phyloP scores from a whole-genome alignment of 345 rosid species.

The Gossypium arboreum region DNA sequence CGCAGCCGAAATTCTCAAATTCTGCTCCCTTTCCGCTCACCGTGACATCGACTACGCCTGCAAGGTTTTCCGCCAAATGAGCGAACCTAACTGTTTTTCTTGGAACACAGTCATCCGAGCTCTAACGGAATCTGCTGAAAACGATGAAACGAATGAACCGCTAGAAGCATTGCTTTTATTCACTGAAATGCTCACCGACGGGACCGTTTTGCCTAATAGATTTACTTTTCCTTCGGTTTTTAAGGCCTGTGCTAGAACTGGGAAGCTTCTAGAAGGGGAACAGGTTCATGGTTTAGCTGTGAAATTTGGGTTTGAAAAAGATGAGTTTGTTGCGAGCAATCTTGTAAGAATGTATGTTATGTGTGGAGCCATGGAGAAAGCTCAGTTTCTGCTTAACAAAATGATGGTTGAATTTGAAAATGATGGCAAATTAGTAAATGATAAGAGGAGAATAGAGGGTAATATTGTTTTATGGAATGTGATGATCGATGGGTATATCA shows the following conservation, averaged over 20 bases:
- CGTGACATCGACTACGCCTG: slow-evolving; percentile 41
- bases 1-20: slow-evolving; percentile 59
- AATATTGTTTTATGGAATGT: slow-evolving; percentile 69
- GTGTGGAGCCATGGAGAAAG: slow-evolving; percentile 54
- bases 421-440: slow-evolving; percentile 18
- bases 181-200: slow-evolving; percentile 40
- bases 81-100: slow-evolving; percentile 61
- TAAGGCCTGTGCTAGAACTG: slow-evolving; percentile 51
- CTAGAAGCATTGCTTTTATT: slow-evolving; percentile 41
- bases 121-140: slow-evolving; percentile 38
- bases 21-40: slow-evolving; percentile 40
- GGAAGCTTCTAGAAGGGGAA: slow-evolving; percentile 48
- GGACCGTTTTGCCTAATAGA: slow-evolving; percentile 43
- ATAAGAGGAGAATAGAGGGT: slow-evolving; percentile 49
- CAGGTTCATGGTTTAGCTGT: slow-evolving; percentile 55
- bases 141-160: slow-evolving; percentile 20
- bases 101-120: slow-evolving; percentile 76
- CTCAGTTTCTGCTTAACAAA: slow-evolving; percentile 33
- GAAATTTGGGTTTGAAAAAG: slow-evolving; percentile 47
- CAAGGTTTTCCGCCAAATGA: slow-evolving; percentile 48
- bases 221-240: slow-evolving; percentile 67
- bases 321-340: slow-evolving; percentile 61
- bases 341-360: slow-evolving; percentile 67
- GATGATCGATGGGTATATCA: slow-evolving; percentile 57
- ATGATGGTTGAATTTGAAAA: slow-evolving; percentile 5